Base-by-base conservation (phyloP, 345 rosid species). In the Bruguiera gymnorhiza region DNA sequence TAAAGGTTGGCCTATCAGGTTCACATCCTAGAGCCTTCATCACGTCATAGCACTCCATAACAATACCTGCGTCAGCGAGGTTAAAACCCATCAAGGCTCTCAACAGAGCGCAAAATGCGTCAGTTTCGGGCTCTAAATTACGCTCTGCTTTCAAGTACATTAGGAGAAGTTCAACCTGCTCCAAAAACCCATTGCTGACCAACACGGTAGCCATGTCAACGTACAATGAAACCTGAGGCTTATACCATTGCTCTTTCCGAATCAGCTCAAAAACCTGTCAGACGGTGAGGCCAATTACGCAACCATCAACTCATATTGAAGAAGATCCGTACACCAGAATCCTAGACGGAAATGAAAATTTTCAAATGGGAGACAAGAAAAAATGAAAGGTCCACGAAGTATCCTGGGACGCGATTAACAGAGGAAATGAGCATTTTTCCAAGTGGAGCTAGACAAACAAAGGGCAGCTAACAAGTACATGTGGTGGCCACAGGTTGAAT, bases 181-280 rank as follows among this genome's bases (percentile, higher is more conserved):
- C 82, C 5, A 83, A 23, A 77, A 85, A 79, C 48, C 79, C 86
- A 68, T 84, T 78, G 62, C 78, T 73, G 69, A 86, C 89, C 69
- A 91, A 73, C 8, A 74, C 87, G 26, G 74, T 24, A 59, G 87
- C 77, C 81, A 88, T 84, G 48, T 91, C 90, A 55, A 87, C 73
- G 69, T 89, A 86, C 32, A 81, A 36, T 21, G 79, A 70, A n/a
- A 86, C 82, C 68, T 80, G 87, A 31, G 94, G 87, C 79, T 83
- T 86, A 72, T 88, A 89, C 96, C 96, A 89, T 55, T 75, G 60
- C 84, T 92, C 97, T 65, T 70, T 83, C 56, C 86, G 82, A 69
- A 89, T 77, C 68, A 89, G 89, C 71, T 83, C 86, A n/a, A 86
- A 92, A 60, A 88, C 96, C 97, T 89, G 39, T 18, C 24, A 43